These are phyloP conservation scores for Camellia japonica DNA, from an alignment of 148 eudicot species.

Conservation along the genomic window DNA sequence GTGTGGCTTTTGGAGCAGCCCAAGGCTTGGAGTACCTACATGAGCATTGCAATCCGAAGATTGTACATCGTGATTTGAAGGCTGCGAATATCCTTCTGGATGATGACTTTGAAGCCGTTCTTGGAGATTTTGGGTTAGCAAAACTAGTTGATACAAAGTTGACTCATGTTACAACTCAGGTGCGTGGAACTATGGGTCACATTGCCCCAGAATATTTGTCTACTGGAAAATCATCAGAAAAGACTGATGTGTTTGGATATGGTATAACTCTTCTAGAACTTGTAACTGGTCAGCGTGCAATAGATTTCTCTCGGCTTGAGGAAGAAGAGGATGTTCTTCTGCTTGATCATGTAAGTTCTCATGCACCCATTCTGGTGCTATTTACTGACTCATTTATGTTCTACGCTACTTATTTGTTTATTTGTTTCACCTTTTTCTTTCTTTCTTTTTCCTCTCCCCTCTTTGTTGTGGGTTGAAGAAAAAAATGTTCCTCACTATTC, in stretches of 20 bases:
- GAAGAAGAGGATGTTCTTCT: slow-evolving; percentile 93
- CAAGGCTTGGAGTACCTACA: slow-evolving; percentile 90
- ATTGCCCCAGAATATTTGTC: slow-evolving; percentile 95
- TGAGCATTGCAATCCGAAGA: slow-evolving; percentile 91
- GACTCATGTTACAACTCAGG: slow-evolving; percentile 88
- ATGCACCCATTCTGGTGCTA: not conserved
- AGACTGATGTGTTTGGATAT: slow-evolving; percentile 94
- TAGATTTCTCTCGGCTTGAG: slow-evolving; percentile 89
- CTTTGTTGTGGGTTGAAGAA: not conserved
- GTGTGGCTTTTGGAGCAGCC: slow-evolving; percentile 84
- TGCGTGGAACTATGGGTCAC: slow-evolving; percentile 98
- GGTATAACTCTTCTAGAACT: slow-evolving; percentile 91
- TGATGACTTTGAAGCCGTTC: slow-evolving; percentile 74
- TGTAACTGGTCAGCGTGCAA: slow-evolving; percentile 89
- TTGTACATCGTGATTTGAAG: slow-evolving; percentile 91
- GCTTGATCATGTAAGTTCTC: slow-evolving; percentile 76
- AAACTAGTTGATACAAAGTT: slow-evolving; percentile 67
- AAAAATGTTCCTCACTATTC: not conserved
- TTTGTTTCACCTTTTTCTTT: not conserved
- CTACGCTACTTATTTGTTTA: not conserved
- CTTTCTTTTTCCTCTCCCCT: not conserved
- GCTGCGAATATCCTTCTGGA: slow-evolving; percentile 92
- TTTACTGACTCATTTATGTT: not conserved
- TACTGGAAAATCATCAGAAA: slow-evolving; percentile 92
- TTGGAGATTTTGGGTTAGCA: slow-evolving; percentile 93